These are phyloP conservation scores for Carallia pectinifolia DNA, from an alignment of 345 rosid genomes.

Conservation along the genomic window DNA sequence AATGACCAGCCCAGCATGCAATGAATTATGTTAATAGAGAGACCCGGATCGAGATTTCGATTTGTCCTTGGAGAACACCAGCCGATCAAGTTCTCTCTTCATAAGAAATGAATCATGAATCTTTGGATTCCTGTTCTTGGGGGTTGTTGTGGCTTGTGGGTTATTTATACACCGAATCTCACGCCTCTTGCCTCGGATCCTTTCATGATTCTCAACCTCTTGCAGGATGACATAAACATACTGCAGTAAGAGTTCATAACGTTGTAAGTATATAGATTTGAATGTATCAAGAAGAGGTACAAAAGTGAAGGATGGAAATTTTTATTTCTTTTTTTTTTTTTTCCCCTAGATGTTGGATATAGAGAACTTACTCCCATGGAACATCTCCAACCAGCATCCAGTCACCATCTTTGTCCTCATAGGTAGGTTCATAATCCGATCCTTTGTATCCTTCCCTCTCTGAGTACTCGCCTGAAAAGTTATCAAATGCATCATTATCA, in stretches of 20 bases:
- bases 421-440: conserved; percentile 24
- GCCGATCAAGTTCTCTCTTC: conserved; percentile 29
- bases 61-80: conserved; percentile 42
- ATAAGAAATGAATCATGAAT: background rate
- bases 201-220: conserved; percentile 85
- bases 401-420: conserved; percentile 27
- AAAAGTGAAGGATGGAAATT: too few species aligned
- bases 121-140: conserved; percentile 10
- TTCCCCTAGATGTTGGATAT: too few species aligned
- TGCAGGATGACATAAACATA: conserved; percentile 82
- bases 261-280: background rate
- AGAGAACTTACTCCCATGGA: conserved; percentile 61
- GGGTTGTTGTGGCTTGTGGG: conserved; percentile 10
- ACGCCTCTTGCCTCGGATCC: conserved; percentile 73
- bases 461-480: conserved; percentile 16
- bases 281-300: too few species aligned
- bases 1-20: conserved; percentile 10
- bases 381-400: conserved; percentile 78
- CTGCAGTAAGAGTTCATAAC: conserved; percentile 39
- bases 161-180: conserved; percentile 51
- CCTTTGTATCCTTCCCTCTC: conserved; percentile 27
- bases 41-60: conserved; percentile 23
- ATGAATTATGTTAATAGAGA: conserved; percentile 6
- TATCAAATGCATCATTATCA: background rate
- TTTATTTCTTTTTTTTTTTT: too few species aligned